Evolutionary conservation across 129 eudicot species (phyloP).

Genomic region (Silybum marianum): DNA sequence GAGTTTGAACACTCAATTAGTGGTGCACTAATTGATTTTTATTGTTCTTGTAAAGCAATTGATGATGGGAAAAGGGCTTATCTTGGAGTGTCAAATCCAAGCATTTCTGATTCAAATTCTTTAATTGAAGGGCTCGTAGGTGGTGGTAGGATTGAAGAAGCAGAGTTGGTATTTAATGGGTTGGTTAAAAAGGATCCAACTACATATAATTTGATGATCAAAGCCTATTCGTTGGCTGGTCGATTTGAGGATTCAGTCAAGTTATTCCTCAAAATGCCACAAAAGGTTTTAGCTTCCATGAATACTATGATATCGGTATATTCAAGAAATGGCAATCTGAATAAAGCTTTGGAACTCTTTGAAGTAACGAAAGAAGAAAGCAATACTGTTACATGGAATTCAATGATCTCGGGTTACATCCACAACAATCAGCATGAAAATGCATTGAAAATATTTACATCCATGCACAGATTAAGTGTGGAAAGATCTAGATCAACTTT

Average conservation of each 20-base stretch:
- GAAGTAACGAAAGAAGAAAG: constrained; percentile 52
- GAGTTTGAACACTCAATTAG: constrained; percentile 50
- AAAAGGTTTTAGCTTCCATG: constrained; percentile 35
- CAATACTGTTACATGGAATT: constrained; percentile 64
- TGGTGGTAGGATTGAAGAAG: constrained; percentile 54
- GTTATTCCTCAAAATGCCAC: constrained; percentile 59
- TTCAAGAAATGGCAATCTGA: constrained; percentile 48
- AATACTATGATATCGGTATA: constrained; percentile 67
- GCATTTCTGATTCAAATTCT: constrained; percentile 35
- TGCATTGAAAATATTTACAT: constrained; percentile 43
- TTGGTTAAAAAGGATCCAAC: constrained; percentile 37
- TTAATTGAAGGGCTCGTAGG: constrained; percentile 45
- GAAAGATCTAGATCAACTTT: constrained; percentile 60
- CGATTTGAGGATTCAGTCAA: constrained; percentile 50
- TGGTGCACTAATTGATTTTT: constrained; percentile 63
- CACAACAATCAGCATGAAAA: constrained; percentile 61
- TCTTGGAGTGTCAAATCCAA: constrained; percentile 27
- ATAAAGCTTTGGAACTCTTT: constrained; percentile 69
- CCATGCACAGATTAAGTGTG: constrained; percentile 45
- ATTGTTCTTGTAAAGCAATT: constrained; percentile 45
- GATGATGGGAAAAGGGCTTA: constrained; percentile 53
- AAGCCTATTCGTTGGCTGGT: constrained; percentile 57
- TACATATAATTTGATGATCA: constrained; percentile 67
- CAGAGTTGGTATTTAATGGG: constrained; percentile 50
- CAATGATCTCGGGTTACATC: constrained; percentile 73